Evolutionary conservation across 768 basidiomycete genomes (phyloP).

Genomic region (Suillus brevipes): DNA sequence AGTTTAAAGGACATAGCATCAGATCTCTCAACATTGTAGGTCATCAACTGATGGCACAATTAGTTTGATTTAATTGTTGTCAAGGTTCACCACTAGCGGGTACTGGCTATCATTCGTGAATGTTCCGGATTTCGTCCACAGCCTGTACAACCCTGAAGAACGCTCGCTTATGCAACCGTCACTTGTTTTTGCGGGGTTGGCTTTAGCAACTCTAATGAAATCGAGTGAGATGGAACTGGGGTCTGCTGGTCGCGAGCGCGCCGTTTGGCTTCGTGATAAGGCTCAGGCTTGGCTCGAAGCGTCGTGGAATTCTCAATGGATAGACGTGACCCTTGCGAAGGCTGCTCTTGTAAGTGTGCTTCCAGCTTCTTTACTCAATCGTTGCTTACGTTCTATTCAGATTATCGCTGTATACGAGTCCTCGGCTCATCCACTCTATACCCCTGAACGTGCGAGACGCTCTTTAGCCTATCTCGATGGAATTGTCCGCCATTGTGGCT

Average conservation of each 20-base stretch:
- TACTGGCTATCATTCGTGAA: conserved; percentile 74
- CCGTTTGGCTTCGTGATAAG: conserved; percentile 53
- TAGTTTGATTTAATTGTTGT: conserved; percentile 10
- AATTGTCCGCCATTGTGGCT: conserved; percentile 55
- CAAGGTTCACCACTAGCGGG: conserved; percentile 63
- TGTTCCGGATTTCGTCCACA: conserved; percentile 51
- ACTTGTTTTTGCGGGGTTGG: conserved; percentile 66
- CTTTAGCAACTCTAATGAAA: conserved; percentile 69
- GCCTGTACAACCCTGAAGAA: conserved; percentile 51
- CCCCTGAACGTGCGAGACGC: conserved; percentile 49
- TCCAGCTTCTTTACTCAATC: background rate
- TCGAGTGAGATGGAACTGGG: conserved; percentile 69
- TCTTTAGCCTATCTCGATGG: conserved; percentile 63
- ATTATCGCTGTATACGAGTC: conserved; percentile 78
- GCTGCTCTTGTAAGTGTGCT: conserved; percentile 59
- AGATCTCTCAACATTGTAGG: conserved; percentile 56
- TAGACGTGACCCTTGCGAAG: conserved; percentile 68
- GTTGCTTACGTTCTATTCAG: conserved; percentile 37
- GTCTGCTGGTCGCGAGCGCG: conserved; percentile 52
- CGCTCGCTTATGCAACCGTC: conserved; percentile 66
- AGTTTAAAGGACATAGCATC: conserved; percentile 50
- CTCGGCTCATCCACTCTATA: conserved; percentile 69
- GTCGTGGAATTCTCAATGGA: conserved; percentile 50
- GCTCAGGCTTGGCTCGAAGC: conserved; percentile 56
- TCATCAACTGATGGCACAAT: conserved; percentile 7